Evolutionary conservation across 345 rosid species (phyloP).

Genomic region (Eucalyptus polybractea): DNA sequence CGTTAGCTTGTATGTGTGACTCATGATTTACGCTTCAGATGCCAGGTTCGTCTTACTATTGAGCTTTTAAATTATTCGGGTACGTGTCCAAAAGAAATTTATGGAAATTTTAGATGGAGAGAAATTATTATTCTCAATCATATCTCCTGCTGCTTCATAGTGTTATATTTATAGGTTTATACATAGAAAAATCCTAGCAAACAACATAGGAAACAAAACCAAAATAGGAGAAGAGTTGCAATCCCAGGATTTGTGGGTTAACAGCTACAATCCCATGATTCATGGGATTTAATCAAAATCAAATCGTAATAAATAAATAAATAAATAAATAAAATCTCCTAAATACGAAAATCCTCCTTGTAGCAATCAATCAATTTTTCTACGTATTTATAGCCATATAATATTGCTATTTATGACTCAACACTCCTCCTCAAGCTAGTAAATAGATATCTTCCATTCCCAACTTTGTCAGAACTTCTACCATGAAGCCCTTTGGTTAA

Average conservation of each 20-base stretch:
- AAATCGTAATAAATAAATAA: neutral
- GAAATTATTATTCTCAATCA: neutral
- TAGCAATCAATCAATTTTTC: neutral
- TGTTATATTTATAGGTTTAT: neutral
- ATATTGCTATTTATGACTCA: neutral
- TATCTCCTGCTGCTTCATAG: neutral
- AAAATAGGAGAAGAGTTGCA: neutral
- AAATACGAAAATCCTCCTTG: neutral
- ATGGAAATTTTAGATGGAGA: neutral
- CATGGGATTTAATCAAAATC: neutral
- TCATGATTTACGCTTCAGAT: neutral
- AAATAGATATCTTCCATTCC: neutral
- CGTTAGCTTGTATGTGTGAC: neutral
- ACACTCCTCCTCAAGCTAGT: neutral
- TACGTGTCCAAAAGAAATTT: accelerated
- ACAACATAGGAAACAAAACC: neutral
- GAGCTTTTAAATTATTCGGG: neutral
- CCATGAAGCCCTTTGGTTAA: neutral
- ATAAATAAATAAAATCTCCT: too few relatives aligned
- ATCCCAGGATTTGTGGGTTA: neutral
- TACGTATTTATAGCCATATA: neutral
- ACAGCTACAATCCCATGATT: neutral
- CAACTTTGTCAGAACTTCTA: neutral
- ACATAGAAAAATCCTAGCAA: neutral
- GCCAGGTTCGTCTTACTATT: neutral